Percentiles rank a stretch among this genome's conserved stretches.
These are phyloP conservation scores for Harrya chromipes DNA, from an alignment of 768 basidiomycete genomes.

Conservation along the genomic window DNA sequence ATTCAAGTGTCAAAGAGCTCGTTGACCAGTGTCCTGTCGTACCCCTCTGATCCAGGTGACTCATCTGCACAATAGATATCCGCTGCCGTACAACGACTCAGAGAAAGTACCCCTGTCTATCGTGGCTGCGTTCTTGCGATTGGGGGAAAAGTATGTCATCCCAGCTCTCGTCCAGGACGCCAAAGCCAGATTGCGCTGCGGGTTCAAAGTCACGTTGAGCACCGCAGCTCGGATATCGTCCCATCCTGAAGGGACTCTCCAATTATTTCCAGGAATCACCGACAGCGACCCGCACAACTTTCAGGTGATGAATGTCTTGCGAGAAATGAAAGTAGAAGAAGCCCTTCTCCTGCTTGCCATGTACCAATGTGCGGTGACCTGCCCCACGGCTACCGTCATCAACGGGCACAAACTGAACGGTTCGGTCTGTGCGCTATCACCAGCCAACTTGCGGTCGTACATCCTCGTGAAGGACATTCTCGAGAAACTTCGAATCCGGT, in stretches of 20 bases:
- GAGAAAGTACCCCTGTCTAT: neutral
- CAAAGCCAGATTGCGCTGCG: neutral
- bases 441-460: constrained; percentile 5
- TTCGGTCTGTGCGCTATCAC: neutral
- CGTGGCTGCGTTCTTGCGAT: constrained; percentile 9
- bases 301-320: constrained; percentile 15
- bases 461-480: constrained; percentile 6
- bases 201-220: neutral
- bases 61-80: constrained; percentile 4
- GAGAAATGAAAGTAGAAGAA: constrained; percentile 1
- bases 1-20: neutral
- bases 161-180: constrained; percentile 7
- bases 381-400: neutral
- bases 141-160: constrained; percentile 21
- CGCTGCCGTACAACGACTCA: neutral
- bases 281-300: constrained; percentile 14
- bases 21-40: constrained; percentile 23
- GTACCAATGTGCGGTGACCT: constrained; percentile 1
- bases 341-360: constrained; percentile 8
- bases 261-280: constrained; percentile 1
- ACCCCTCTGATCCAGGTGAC: constrained; percentile 12
- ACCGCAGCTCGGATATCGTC: neutral
- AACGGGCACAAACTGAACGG: constrained; percentile 2
- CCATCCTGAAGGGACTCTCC: neutral
- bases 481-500: neutral